Evolutionary conservation across 345 rosid species (phyloP).

Genomic region (Camelina hispida): DNA sequence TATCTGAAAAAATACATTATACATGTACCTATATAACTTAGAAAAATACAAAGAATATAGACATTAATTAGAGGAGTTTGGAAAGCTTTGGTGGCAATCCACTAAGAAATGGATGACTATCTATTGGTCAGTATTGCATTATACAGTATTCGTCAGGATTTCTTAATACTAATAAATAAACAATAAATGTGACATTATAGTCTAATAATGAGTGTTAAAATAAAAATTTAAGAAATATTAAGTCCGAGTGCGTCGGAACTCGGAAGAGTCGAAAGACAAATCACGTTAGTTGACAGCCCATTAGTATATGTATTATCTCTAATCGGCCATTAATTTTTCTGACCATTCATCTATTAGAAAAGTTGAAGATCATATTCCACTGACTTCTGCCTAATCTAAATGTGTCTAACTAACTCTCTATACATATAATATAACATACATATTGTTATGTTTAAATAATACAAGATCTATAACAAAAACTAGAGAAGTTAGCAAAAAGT

Average conservation of each 20-base stretch:
- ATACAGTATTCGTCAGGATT: not conserved
- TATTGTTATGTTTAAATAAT: not conserved
- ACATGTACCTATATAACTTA: not conserved
- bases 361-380: conserved; percentile 38
- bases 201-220: conserved; percentile 27
- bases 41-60: conserved; percentile 21
- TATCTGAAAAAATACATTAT: not conserved
- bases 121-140: conserved; percentile 23
- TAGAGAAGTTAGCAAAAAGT: not conserved
- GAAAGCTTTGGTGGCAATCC: conserved; percentile 39
- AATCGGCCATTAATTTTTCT: conserved; percentile 35
- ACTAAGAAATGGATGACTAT: conserved; percentile 21
- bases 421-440: not conserved
- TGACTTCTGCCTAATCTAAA: conserved; percentile 8
- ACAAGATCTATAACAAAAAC: not conserved
- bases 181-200: conserved; percentile 1
- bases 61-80: conserved; percentile 10
- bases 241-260: conserved; percentile 41
- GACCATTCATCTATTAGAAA: conserved; percentile 34
- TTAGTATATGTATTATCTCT: conserved; percentile 17
- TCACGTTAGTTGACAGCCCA: conserved; percentile 40
- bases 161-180: conserved; percentile 12
- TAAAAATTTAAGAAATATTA: conserved; percentile 12
- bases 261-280: conserved; percentile 26
- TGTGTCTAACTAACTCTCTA: no score